phyloP scores from a whole-genome alignment of 164 flowering plant species.

The Vitis labrusca region DNA sequence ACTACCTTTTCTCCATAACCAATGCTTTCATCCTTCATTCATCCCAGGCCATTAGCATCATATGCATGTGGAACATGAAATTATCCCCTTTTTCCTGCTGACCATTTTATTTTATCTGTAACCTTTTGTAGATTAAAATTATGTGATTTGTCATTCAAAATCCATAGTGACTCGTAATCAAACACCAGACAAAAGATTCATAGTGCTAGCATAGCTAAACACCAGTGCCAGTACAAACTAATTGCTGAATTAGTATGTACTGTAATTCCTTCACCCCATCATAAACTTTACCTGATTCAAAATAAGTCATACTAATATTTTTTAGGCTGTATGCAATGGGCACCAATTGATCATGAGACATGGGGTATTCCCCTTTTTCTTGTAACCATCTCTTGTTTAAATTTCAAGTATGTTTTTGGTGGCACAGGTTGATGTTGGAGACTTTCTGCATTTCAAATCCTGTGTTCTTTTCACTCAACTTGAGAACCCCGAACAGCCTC shows the following conservation, averaged over 20 bases:
- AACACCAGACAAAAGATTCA: neutral
- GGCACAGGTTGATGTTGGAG: slow-evolving; percentile 94
- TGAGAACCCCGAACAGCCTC: slow-evolving; percentile 64
- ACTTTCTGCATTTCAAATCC: slow-evolving; percentile 83
- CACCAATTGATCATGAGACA: neutral
- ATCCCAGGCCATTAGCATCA: too few relatives aligned
- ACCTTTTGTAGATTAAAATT: neutral
- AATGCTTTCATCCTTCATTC: too few relatives aligned
- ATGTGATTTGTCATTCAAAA: neutral
- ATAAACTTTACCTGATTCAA: neutral
- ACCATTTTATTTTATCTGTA: too few relatives aligned
- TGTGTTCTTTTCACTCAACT: slow-evolving; percentile 81
- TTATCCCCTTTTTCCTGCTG: too few relatives aligned
- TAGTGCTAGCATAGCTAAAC: neutral
- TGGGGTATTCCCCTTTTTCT: neutral
- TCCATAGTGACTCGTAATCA: neutral
- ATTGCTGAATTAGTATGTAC: neutral
- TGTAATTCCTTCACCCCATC: neutral
- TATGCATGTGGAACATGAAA: too few relatives aligned
- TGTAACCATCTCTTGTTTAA: neutral
- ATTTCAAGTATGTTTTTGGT: neutral
- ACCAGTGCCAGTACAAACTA: neutral
- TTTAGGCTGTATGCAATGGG: neutral
- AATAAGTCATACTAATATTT: neutral
- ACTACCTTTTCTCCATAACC: too few relatives aligned